A percentile compares a stretch with the other conserved stretches of the same genome.
phyloP scores from a whole-genome alignment of 495 filamentous ascomycete genomes.

The Copromyces sp. region DNA sequence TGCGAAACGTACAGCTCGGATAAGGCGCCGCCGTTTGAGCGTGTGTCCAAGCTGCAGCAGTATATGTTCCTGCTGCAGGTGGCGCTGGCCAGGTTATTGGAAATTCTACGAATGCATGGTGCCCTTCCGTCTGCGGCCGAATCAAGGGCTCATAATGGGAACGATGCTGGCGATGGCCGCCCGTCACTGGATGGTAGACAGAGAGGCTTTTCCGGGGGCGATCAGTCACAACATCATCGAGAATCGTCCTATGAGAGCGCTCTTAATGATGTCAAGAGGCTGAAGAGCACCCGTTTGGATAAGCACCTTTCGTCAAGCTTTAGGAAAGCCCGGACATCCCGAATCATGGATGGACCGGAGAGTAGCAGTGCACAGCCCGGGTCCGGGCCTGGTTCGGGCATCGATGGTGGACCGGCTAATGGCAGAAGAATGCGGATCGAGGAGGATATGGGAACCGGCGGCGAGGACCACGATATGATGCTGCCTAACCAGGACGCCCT shows the following conservation, averaged over 20 bases:
- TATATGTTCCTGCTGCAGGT: conserved; percentile 89
- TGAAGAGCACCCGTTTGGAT: conserved; percentile 88
- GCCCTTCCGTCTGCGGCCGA: conserved; percentile 69
- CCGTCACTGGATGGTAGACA: conserved; percentile 50
- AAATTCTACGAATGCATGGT: conserved; percentile 73
- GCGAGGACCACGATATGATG: conserved; percentile 44
- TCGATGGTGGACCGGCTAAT: conserved; percentile 40
- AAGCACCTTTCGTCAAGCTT: conserved; percentile 86
- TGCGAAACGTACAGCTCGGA: conserved; percentile 40
- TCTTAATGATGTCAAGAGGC: conserved; percentile 82
- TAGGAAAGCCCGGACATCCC: conserved; percentile 78
- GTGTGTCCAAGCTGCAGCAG: conserved; percentile 76
- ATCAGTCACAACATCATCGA: conserved; percentile 44
- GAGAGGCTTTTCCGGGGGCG: conserved; percentile 55
- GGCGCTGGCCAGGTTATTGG: conserved; percentile 79
- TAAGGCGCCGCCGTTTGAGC: conserved; percentile 37
- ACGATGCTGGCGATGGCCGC: conserved; percentile 53
- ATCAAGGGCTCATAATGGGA: conserved; percentile 58
- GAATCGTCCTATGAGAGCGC: conserved; percentile 88
- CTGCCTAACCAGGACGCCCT: conserved; percentile 87
- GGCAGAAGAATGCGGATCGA: conserved; percentile 55
- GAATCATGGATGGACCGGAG: conserved; percentile 87
- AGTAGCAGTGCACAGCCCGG: conserved; percentile 66
- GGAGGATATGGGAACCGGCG: conserved; percentile 19
- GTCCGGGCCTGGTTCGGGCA: conserved; percentile 57